Evolutionary conservation across 1,284 basidiomycete species (phyloP).

Genomic region (Veloboletus limbatus): DNA sequence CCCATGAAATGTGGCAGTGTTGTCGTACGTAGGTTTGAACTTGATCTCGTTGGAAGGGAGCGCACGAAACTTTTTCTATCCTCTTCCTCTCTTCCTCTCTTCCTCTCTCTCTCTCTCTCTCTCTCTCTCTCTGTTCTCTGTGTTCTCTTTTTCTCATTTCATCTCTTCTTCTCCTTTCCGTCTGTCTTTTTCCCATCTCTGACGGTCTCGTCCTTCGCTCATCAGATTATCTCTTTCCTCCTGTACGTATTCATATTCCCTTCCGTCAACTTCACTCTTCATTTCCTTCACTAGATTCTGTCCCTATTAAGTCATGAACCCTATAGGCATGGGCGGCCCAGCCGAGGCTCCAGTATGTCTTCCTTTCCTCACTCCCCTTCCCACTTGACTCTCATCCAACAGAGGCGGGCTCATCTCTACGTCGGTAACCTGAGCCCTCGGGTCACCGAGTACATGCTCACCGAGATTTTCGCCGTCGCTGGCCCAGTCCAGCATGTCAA

Average conservation of each 20-base stretch:
- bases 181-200: constrained; percentile 37
- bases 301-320: constrained; percentile 71
- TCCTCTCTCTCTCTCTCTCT: constrained; percentile 20
- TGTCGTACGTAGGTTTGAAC: constrained; percentile 16
- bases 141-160: constrained; percentile 46
- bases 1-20: constrained; percentile 30
- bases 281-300: constrained; percentile 13
- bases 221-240: constrained; percentile 41
- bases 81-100: constrained; percentile 1
- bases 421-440: constrained; percentile 95
- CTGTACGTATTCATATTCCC: constrained; percentile 35
- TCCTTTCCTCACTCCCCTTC: constrained; percentile 27
- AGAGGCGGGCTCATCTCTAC: constrained; percentile 92
- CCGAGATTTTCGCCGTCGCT: constrained; percentile 94
- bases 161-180: constrained; percentile 40
- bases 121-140: constrained; percentile 40
- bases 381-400: constrained; percentile 22
- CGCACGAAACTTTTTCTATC: constrained; percentile 18
- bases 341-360: constrained; percentile 73
- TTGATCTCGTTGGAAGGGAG: constrained; percentile 22
- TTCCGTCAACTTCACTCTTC: neutral
- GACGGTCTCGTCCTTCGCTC: constrained; percentile 37
- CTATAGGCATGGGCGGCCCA: constrained; percentile 62
- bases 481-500: constrained; percentile 96
- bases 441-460: constrained; percentile 93